Evolutionary conservation across 257 asterid species (phyloP).

Genomic region (Dorcoceras hygrometricum): DNA sequence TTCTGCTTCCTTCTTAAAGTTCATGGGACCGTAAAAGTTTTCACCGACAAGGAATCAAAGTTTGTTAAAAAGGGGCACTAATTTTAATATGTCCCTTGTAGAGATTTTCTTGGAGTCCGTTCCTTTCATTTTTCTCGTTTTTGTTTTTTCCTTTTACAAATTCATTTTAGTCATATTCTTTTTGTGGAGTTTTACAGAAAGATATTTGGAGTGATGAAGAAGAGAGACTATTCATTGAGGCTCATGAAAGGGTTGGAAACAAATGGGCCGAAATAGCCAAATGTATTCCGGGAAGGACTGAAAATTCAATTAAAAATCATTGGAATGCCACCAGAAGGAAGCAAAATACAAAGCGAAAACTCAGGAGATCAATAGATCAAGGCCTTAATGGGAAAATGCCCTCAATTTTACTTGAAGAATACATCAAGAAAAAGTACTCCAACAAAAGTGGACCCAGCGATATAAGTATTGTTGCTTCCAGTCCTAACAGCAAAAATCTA

Average conservation of each 20-base stretch:
- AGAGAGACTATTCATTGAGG: slow-evolving; percentile 52
- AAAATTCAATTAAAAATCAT: slow-evolving; percentile 79
- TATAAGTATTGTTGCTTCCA: not conserved
- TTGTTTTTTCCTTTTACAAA: not conserved
- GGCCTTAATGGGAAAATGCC: slow-evolving; percentile 22
- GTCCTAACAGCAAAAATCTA: not conserved
- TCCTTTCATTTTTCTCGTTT: not conserved
- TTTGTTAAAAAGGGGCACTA: slow-evolving; percentile 32
- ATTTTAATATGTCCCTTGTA: slow-evolving; percentile 21
- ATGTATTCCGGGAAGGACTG: slow-evolving; percentile 64
- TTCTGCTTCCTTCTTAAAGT: not conserved
- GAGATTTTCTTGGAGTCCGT: slow-evolving; percentile 17
- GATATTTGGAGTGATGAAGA: slow-evolving; percentile 71
- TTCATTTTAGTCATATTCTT: not conserved
- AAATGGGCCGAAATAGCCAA: slow-evolving; percentile 79
- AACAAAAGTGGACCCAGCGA: slow-evolving; percentile 9
- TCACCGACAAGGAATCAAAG: slow-evolving; percentile 23
- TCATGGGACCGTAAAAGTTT: slow-evolving; percentile 16
- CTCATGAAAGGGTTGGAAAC: slow-evolving; percentile 55
- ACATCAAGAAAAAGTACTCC: slow-evolving; percentile 38
- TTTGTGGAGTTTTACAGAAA: slow-evolving; percentile 39
- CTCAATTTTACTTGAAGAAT: slow-evolving; percentile 53
- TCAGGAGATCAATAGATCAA: slow-evolving; percentile 27
- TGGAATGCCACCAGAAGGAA: slow-evolving; percentile 78
- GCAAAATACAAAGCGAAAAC: slow-evolving; percentile 44